Percentiles rank a stretch among this genome's conserved stretches.
Conservation (phyloP, 352 stramenopile species). For the Nothophytophthora sp. region DNA sequence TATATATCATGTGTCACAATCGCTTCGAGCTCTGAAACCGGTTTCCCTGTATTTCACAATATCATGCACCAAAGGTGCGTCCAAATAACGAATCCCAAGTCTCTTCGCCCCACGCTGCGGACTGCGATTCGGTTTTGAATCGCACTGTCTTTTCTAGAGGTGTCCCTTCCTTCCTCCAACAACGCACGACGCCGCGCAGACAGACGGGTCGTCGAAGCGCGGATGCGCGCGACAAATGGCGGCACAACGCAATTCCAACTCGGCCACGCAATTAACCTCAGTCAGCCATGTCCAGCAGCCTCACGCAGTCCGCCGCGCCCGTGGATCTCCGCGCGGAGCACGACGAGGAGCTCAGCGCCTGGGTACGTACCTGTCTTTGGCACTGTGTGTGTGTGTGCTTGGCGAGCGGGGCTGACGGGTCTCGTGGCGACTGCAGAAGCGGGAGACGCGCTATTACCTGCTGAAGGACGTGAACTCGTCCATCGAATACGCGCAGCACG, state of each 20-base stretch:
- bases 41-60: too few species aligned
- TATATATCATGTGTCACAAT: too few species aligned
- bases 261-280: neutral
- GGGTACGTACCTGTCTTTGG: too few species aligned
- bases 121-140: neutral
- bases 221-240: constrained; percentile 3
- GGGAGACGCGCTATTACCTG: constrained; percentile 60
- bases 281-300: constrained; percentile 29
- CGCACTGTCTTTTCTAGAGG: neutral
- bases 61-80: too few species aligned
- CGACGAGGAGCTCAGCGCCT: constrained; percentile 44
- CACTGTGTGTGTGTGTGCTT: too few species aligned
- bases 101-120: too few species aligned
- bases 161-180: constrained; percentile 15
- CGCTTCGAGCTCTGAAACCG: too few species aligned
- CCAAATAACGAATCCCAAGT: too few species aligned
- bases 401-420: neutral
- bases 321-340: constrained; percentile 18
- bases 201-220: neutral
- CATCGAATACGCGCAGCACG: constrained; percentile 50
- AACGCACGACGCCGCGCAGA: neutral
- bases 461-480: constrained; percentile 56
- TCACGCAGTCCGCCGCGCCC: constrained; percentile 5
- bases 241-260: constrained; percentile 13
- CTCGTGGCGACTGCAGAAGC: constrained; percentile 36